Base-by-base conservation (phyloP, 2,329 filamentous ascomycete species). In the Fusarium pseudoanthophilum region DNA sequence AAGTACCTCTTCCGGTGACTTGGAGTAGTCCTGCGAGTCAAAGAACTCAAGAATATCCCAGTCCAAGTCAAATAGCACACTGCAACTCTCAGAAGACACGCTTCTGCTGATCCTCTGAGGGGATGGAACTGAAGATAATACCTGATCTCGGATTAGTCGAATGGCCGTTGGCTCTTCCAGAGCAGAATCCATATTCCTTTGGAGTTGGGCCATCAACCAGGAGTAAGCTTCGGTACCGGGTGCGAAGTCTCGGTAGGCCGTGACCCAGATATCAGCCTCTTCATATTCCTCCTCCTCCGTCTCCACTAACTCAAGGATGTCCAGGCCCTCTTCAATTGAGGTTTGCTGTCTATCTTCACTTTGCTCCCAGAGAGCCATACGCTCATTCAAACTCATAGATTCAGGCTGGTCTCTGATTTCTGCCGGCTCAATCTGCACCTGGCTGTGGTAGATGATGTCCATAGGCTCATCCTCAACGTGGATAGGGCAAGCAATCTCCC, bases 31-130 rank as follows among this genome's bases (percentile, higher is more conserved):
- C 2, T 52, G 32, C 4, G 49, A 36, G 11, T 52, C 11, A 24
- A 37, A 37, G n/a, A 52, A 52, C 20, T 26, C 49, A 10, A 52
- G 5, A 26, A 20, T 11, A 20, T 52, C 11, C 49, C 49, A 52
- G 7, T 52, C 16, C 3, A 52, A 0, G 5, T 52, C n/a, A 4
- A 52, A 37, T 10, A 16, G 0, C 7, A 32, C 49, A 3, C 7
- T 26, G 4, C 8, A 52, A 14, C 11, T 20, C 16, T 24, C 13
- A 20, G 49, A 37, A 0, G 32, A 8, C 2, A 37, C 18, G 3
- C 16, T 18, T 9, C 32, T 52, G 8, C 49, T 52, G 11, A 52
- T 10, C n/a, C 3, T 52, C 0, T 28, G 45, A 30, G 45, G 45
- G 3, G 26, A 15, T 30, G 26, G 45, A 4, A 46, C 18, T 30